These are phyloP conservation scores for Naganishia friedmannii DNA, from an alignment of 768 basidiomycete genomes.

Conservation along the genomic window DNA sequence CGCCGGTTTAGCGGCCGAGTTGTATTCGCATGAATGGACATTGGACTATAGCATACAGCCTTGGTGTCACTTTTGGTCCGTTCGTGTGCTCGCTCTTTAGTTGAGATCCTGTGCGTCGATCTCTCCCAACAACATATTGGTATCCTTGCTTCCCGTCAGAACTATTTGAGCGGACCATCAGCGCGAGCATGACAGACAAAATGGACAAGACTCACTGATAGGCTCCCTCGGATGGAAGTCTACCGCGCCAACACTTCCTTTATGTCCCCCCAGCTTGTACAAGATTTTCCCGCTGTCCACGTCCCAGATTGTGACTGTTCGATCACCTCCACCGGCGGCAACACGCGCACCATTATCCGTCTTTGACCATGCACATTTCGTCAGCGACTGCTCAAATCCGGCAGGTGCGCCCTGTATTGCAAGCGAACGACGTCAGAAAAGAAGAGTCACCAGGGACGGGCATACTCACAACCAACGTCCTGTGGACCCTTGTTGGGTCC, in stretches of 20 bases:
- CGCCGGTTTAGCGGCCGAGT: neutral
- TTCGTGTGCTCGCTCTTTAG: conserved; percentile 16
- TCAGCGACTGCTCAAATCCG: conserved; percentile 83
- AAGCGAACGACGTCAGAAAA: conserved; percentile 32
- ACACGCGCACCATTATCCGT: conserved; percentile 52
- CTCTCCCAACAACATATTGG: conserved; percentile 86
- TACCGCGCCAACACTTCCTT: conserved; percentile 89
- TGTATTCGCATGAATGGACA: neutral
- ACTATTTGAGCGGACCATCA: conserved; percentile 56
- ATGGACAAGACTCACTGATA: conserved; percentile 65
- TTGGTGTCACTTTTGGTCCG: conserved; percentile 16
- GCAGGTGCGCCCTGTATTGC: conserved; percentile 71
- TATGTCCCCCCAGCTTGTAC: conserved; percentile 78
- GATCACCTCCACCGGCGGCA: conserved; percentile 55
- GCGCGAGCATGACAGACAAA: neutral
- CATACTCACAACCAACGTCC: conserved; percentile 55
- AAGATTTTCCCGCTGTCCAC: conserved; percentile 47
- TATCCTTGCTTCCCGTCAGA: conserved; percentile 87
- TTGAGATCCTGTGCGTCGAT: conserved; percentile 59
- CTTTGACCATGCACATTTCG: conserved; percentile 83
- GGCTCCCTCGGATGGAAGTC: conserved; percentile 96
- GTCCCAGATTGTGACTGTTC: conserved; percentile 55
- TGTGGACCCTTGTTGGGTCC: conserved; percentile 74
- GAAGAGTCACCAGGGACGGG: neutral
- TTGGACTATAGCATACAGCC: conserved; percentile 3